phyloP scores from a whole-genome alignment of 78 protist genomes.

The Monocercomonoides exilis region DNA sequence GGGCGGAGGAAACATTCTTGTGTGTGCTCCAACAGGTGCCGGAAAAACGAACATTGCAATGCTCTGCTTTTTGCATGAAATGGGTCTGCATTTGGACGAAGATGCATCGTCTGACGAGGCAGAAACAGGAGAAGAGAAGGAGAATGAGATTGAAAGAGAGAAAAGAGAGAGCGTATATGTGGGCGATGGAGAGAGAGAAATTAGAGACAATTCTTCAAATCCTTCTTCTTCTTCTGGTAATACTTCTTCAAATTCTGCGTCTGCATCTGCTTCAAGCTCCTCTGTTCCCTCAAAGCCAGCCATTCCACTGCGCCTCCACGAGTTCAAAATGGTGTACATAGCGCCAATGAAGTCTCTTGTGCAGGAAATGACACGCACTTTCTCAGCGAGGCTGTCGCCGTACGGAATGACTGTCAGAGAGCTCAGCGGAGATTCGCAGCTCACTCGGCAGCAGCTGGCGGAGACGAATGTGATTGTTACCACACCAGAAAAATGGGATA shows the following conservation, averaged over 20 bases:
- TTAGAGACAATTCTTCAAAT: neutral
- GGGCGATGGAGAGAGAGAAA: neutral
- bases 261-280: too few relatives aligned
- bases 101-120: neutral
- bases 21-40: constrained; percentile 99
- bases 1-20: constrained; percentile 68
- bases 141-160: constrained; percentile 37
- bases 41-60: constrained; percentile 99
- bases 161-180: constrained; percentile 26
- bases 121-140: neutral
- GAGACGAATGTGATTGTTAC: constrained; percentile 86
- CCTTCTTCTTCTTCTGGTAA: too few relatives aligned
- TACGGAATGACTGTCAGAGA: constrained; percentile 73
- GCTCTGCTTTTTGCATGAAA: constrained; percentile 78
- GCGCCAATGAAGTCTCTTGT: constrained; percentile 99
- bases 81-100: constrained; percentile 42
- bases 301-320: constrained; percentile 51
- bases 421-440: constrained; percentile 89
- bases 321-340: constrained; percentile 76
- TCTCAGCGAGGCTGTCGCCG: constrained; percentile 56
- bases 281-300: neutral
- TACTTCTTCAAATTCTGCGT: too few relatives aligned
- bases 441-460: constrained; percentile 70
- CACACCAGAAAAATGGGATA: constrained; percentile 99
- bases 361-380: constrained; percentile 59